phyloP scores from a whole-genome alignment of 257 asterid species.

The Osmanthus fragrans region DNA sequence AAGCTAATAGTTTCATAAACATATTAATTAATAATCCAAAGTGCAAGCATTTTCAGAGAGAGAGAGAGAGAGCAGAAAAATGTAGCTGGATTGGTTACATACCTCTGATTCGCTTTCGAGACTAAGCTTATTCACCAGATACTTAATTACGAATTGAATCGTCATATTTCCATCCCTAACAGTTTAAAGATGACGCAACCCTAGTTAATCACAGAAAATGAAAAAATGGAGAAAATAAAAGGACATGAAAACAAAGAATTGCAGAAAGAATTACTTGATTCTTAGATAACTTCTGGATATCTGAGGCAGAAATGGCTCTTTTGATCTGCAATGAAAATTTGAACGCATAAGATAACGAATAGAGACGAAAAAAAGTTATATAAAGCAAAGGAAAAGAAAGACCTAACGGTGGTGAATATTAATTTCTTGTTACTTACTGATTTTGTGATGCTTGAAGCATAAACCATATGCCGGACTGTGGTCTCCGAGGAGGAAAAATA shows the following conservation, averaged over 20 bases:
- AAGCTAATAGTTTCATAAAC: neutral
- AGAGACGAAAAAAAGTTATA: neutral
- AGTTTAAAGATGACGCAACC: neutral
- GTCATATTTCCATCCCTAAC: conserved; percentile 89
- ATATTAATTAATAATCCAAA: neutral
- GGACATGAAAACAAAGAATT: neutral
- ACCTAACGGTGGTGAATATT: neutral
- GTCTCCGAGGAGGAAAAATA: conserved; percentile 69
- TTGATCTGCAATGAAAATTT: conserved; percentile 49
- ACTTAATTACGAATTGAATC: conserved; percentile 72
- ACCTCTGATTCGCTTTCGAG: conserved; percentile 93
- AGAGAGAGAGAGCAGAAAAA: neutral
- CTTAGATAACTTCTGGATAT: conserved; percentile 86
- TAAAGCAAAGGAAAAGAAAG: neutral
- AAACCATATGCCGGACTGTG: conserved; percentile 90
- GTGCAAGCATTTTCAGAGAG: neutral
- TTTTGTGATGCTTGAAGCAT: conserved; percentile 67
- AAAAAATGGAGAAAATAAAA: neutral
- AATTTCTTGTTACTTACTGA: conserved; percentile 54
- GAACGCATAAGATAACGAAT: neutral
- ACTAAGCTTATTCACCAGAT: conserved; percentile 77
- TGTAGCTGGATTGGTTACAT: conserved; percentile 22
- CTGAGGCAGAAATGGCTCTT: conserved; percentile 82
- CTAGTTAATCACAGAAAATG: neutral
- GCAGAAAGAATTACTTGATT: conserved; percentile 61